Percentiles rank a stretch among this genome's conserved stretches.
Conservation (phyloP, 129 eudicot genomes). For the Centaurea solstitialis region DNA sequence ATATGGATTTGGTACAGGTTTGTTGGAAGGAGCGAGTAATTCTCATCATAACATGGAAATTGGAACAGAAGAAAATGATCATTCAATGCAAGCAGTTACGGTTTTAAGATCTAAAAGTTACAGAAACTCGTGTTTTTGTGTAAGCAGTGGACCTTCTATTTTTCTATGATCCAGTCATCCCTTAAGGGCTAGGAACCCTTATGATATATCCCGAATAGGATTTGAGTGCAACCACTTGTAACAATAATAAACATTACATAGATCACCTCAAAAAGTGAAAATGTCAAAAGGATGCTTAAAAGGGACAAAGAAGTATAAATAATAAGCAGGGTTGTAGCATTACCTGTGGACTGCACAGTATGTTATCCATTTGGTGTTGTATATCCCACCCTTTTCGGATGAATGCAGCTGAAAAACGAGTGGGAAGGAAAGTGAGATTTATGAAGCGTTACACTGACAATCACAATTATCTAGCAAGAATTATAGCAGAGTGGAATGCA, state of each 20-base stretch:
- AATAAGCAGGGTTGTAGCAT: background rate
- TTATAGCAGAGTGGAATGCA: background rate
- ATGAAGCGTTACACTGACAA: background rate
- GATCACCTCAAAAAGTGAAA: background rate
- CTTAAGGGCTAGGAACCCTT: background rate
- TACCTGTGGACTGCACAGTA: slow-evolving; percentile 89
- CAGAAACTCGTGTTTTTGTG: background rate
- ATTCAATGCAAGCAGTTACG: background rate
- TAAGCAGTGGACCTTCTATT: background rate
- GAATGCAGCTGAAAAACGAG: slow-evolving; percentile 64
- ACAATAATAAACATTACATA: background rate
- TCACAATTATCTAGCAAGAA: background rate
- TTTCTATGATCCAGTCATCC: background rate
- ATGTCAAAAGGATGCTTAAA: background rate
- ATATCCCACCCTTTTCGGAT: slow-evolving; percentile 62
- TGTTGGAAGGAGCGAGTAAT: background rate
- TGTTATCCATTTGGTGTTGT: slow-evolving; percentile 62
- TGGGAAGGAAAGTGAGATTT: background rate
- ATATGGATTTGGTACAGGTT: background rate
- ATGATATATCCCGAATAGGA: background rate
- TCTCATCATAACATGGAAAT: background rate
- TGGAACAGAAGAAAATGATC: background rate
- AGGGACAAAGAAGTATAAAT: background rate
- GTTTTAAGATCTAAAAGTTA: background rate
- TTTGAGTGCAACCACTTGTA: background rate